Base-by-base conservation (phyloP, 1,139 yeast species). In the Yamadazyma mexicana region DNA sequence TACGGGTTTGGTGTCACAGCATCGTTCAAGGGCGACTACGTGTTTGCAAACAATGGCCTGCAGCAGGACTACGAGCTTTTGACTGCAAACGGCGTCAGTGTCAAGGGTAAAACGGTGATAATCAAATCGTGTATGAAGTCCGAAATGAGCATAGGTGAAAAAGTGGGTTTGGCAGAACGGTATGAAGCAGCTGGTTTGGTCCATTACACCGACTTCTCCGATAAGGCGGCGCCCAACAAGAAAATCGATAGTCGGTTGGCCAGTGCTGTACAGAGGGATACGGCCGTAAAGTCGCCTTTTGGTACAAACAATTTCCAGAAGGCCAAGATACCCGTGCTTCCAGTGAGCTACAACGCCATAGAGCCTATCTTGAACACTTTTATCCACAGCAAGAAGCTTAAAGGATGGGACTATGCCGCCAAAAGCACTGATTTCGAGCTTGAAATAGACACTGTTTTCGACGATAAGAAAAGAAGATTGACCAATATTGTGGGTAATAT, bases 401-500 rank as follows among this genome's bases (percentile, higher is more conserved):
- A 39, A 4, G 41, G 48, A 16, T 66, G 73, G 70, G 59, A 55
- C 23, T 61, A 45, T 43, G 42, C 49, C 28, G 71, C 71, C 1
- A 41, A 46, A 24, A 39, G 42, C 11, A 17, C 35, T 1, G 38
- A 45, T 7, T 50, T 61, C 28, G 43, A 48, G 15, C 40, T 70
- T 2, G 51, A 51, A 22, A 24, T 67, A 5, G 34, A 50, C 1
- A 47, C 58, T 9, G 40, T 34, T 3, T 64, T 63, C 43, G 14
- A 26, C 5, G 17, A 15, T n/a, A 31, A 39, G 2, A 35, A 38
- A 5, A 46, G 65, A 14, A 51, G 53, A 27, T 46, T 67, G 7
- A 61, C 66, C 9, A 70, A 68, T 43, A 51, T 72, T 3, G 59
- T 68, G 3, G 73, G 70, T 0, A 42, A 62, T 3, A 45, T 71